Conservation (phyloP, 345 rosid genomes). For the Euphorbia lathyris region DNA sequence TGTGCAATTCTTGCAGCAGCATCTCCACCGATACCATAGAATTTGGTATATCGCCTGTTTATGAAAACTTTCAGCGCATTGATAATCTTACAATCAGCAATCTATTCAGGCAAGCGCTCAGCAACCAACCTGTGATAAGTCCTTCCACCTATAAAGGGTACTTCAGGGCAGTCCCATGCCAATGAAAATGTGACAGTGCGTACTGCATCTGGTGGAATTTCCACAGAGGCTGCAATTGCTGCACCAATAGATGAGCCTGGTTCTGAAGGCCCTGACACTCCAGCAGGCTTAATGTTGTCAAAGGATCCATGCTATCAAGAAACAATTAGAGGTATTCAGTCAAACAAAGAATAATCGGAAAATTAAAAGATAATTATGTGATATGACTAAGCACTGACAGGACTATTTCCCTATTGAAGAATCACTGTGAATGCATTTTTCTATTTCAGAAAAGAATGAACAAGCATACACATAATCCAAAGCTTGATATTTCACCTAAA, state of each 20-base stretch:
- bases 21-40: slow-evolving; percentile 65
- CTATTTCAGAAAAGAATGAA: neutral
- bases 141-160: slow-evolving; percentile 56
- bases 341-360: slow-evolving; percentile 3
- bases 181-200: slow-evolving; percentile 69
- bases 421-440: neutral
- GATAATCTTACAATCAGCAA: slow-evolving; percentile 4
- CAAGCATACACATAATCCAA: neutral
- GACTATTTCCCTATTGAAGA: neutral
- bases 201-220: slow-evolving; percentile 46
- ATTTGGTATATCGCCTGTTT: slow-evolving; percentile 78
- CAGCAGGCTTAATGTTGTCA: slow-evolving; percentile 44
- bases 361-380: neutral
- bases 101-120: neutral
- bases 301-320: slow-evolving; percentile 66
- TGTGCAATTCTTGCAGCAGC: slow-evolving; percentile 76
- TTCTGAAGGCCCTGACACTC: slow-evolving; percentile 48
- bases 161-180: slow-evolving; percentile 96
- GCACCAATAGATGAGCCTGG: slow-evolving; percentile 88
- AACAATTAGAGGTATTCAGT: neutral
- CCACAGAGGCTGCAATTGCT: slow-evolving; percentile 80
- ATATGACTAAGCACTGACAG: neutral
- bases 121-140: slow-evolving; percentile 57
- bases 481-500: neutral
- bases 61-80: slow-evolving; percentile 18